These are phyloP conservation scores for Anastatica hierochuntica DNA, from an alignment of 345 rosid species.

Conservation along the genomic window DNA sequence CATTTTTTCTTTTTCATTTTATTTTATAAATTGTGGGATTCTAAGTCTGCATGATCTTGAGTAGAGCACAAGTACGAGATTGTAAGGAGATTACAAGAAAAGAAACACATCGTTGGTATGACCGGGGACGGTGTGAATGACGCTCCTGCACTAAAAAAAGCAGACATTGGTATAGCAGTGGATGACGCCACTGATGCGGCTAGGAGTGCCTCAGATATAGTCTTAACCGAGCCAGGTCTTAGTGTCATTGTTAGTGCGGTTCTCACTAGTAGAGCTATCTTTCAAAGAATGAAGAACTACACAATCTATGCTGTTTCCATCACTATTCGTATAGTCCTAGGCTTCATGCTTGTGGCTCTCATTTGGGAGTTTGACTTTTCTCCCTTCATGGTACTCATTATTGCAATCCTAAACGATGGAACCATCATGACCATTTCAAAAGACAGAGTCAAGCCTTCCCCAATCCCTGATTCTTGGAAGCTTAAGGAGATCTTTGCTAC, in stretches of 20 bases:
- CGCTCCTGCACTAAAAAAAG: constrained; percentile 86
- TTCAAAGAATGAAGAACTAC: constrained; percentile 95
- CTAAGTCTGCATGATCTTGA: too few relatives aligned
- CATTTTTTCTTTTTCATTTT: too few relatives aligned
- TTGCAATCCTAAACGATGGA: constrained; percentile 77
- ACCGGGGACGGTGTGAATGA: constrained; percentile 98
- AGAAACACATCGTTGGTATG: constrained; percentile 90
- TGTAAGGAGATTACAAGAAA: constrained; percentile 73
- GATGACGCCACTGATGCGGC: constrained; percentile 97
- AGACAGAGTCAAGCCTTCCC: constrained; percentile 88
- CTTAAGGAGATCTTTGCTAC: constrained; percentile 85
- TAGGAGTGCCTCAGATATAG: constrained; percentile 80
- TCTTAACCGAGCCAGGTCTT: constrained; percentile 84
- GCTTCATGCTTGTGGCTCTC: constrained; percentile 61
- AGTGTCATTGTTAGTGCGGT: constrained; percentile 87
- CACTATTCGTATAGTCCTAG: constrained; percentile 84
- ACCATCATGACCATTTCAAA: constrained; percentile 93
- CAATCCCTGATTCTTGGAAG: constrained; percentile 83
- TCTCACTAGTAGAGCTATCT: too few relatives aligned
- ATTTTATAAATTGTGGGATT: too few relatives aligned
- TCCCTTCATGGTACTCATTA: constrained; percentile 79
- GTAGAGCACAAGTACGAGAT: constrained; percentile 92
- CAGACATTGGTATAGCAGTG: constrained; percentile 91
- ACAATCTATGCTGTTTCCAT: constrained; percentile 85
- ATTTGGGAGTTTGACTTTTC: constrained; percentile 76